These are phyloP conservation scores for Clavaria fumosa DNA, from an alignment of 768 basidiomycete species.

Conservation along the genomic window DNA sequence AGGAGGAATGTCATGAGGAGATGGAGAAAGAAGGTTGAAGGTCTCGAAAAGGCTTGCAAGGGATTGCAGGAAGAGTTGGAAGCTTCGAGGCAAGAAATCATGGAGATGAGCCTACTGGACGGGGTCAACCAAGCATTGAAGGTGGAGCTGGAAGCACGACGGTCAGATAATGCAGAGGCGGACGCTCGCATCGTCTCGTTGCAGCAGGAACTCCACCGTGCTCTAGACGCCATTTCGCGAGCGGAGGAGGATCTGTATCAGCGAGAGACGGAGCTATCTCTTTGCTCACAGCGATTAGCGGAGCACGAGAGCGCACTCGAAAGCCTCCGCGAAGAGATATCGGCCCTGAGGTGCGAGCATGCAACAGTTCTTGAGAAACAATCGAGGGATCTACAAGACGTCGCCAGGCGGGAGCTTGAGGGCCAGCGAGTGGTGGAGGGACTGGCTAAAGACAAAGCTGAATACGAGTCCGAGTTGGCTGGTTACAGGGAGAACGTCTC, in stretches of 20 bases:
- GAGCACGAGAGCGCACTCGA: constrained; percentile 39
- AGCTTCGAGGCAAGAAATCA: constrained; percentile 60
- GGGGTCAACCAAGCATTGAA: constrained; percentile 55
- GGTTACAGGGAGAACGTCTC: constrained; percentile 33
- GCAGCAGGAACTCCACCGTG: constrained; percentile 40
- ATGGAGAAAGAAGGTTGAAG: constrained; percentile 68
- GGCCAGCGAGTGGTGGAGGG: constrained; percentile 33
- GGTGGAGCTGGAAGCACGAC: constrained; percentile 34
- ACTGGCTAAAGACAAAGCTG: constrained; percentile 36
- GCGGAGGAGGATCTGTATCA: constrained; percentile 41
- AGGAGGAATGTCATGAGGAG: constrained; percentile 35
- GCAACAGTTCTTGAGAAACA: constrained; percentile 35
- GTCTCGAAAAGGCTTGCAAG: constrained; percentile 53
- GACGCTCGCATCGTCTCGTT: constrained; percentile 36
- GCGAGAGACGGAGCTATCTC: constrained; percentile 39
- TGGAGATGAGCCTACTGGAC: constrained; percentile 74
- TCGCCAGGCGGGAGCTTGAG: constrained; percentile 30
- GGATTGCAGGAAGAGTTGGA: constrained; percentile 80
- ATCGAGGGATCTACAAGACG: constrained; percentile 28
- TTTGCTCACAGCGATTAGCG: constrained; percentile 29
- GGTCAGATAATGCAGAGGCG: constrained; percentile 38
- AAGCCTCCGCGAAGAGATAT: constrained; percentile 37
- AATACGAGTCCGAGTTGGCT: constrained; percentile 35
- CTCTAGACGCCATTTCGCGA: constrained; percentile 36
- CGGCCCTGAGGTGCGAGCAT: constrained; percentile 39